Conservation (phyloP, 345 rosid genomes). For the Salix viminalis region DNA sequence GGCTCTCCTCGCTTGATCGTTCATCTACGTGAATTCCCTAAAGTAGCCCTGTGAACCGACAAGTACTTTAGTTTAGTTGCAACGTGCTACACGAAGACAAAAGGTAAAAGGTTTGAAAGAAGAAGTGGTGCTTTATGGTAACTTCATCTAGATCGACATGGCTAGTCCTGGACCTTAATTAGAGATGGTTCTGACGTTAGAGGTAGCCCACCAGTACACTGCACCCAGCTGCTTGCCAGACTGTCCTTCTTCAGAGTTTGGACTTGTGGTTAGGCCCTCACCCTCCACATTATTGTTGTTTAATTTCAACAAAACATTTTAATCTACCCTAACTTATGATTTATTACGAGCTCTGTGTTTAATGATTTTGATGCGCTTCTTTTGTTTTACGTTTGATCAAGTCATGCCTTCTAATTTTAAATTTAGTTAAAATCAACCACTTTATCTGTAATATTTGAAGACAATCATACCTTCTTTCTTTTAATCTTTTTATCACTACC, state of each 20-base stretch:
- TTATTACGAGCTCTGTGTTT: too few relatives aligned
- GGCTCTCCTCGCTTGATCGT: not conserved
- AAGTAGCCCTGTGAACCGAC: constrained; percentile 24
- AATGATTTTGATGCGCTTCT: too few relatives aligned
- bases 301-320: not conserved
- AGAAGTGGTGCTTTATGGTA: constrained; percentile 8
- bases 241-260: not conserved
- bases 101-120: not conserved
- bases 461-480: too few relatives aligned
- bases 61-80: not conserved
- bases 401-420: too few relatives aligned
- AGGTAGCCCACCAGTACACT: too few relatives aligned
- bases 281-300: not conserved
- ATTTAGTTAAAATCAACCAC: too few relatives aligned
- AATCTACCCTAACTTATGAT: too few relatives aligned
- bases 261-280: not conserved
- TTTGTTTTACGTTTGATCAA: too few relatives aligned
- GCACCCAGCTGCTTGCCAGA: too few relatives aligned
- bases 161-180: not conserved
- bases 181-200: not conserved
- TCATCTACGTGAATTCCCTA: not conserved
- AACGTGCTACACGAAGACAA: not conserved
- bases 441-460: too few relatives aligned
- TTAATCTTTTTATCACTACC: too few relatives aligned
- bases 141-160: not conserved